Evolutionary conservation across 441 rosid genomes (phyloP).

Genomic region (Monsonia emarginata): DNA sequence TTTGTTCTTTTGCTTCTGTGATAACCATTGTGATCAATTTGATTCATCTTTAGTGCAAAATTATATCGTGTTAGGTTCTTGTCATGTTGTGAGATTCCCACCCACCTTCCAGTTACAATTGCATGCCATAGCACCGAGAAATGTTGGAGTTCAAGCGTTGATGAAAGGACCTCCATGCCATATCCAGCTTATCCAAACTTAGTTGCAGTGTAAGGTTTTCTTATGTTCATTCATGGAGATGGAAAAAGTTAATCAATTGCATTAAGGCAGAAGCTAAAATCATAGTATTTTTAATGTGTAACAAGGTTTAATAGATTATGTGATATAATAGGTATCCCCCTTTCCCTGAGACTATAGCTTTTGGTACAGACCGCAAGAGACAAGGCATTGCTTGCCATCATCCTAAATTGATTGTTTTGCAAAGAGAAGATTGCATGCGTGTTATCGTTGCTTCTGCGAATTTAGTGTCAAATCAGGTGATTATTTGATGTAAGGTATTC

Average conservation of each 20-base stretch:
- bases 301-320: slow-evolving; percentile 12
- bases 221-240: background rate
- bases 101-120: slow-evolving; percentile 66
- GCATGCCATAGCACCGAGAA: slow-evolving; percentile 71
- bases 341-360: slow-evolving; percentile 75
- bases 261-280: background rate
- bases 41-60: background rate
- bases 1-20: background rate
- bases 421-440: slow-evolving; percentile 64
- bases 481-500: slow-evolving; percentile 10
- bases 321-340: slow-evolving; percentile 57
- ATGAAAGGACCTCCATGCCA: slow-evolving; percentile 50
- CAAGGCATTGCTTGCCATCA: slow-evolving; percentile 92
- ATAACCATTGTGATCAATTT: background rate
- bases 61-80: slow-evolving; percentile 49
- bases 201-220: slow-evolving; percentile 52
- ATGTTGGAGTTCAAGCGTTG: slow-evolving; percentile 72
- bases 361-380: slow-evolving; percentile 68
- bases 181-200: slow-evolving; percentile 61
- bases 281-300: background rate
- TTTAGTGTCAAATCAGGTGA: slow-evolving; percentile 73
- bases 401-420: slow-evolving; percentile 75
- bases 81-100: slow-evolving; percentile 58
- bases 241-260: slow-evolving; percentile 11
- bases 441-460: slow-evolving; percentile 79